Evolutionary conservation across 345 rosid genomes (phyloP).

Genomic region (Salix udensis): DNA sequence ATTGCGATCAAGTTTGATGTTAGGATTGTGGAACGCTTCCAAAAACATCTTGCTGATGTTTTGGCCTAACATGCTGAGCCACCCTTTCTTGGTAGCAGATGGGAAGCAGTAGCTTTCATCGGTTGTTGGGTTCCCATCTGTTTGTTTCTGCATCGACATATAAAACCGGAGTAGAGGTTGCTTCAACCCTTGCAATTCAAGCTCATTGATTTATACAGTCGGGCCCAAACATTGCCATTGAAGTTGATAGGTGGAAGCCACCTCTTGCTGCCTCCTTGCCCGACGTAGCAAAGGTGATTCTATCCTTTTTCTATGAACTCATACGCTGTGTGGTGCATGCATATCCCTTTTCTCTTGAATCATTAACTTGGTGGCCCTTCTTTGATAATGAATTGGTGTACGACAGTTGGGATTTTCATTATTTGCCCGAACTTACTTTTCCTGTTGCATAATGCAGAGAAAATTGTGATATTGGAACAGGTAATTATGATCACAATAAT

Average conservation of each 20-base stretch:
- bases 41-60: not conserved
- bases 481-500: conserved; percentile 8
- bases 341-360: conserved; percentile 27
- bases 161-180: not conserved
- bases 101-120: not conserved
- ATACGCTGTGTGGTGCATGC: conserved; percentile 15
- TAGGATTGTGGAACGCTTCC: not conserved
- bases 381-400: conserved; percentile 11
- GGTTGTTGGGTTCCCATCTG: conserved; percentile 14
- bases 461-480: not conserved
- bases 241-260: conserved; percentile 47
- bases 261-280: conserved; percentile 31
- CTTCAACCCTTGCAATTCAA: conserved; percentile 2
- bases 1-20: not conserved
- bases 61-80: not conserved
- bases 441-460: conserved; percentile 13
- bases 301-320: conserved; percentile 7
- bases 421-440: conserved; percentile 5
- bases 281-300: conserved; percentile 18
- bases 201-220: conserved; percentile 32
- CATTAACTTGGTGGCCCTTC: conserved; percentile 34
- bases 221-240: conserved; percentile 34
- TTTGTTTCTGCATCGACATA: not conserved
- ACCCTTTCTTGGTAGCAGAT: not conserved
- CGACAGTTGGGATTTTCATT: not conserved